Conservation (phyloP, 1,284 basidiomycete species). For the Trichosporon faecale region DNA sequence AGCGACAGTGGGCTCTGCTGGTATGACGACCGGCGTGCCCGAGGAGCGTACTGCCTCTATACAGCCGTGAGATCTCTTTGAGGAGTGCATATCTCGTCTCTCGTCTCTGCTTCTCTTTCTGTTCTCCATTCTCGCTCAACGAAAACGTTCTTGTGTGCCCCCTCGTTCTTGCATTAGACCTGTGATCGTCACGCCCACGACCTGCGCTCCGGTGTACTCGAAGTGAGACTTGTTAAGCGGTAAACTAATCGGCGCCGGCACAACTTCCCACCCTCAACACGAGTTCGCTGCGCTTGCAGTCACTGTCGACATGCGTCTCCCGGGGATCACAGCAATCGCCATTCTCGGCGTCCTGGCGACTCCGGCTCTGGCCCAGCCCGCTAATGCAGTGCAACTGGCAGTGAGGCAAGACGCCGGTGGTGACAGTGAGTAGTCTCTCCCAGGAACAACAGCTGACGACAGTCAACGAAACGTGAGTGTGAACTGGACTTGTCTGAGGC, state of each 20-base stretch:
- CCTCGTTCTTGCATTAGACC: too few relatives aligned
- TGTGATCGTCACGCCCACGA: not conserved
- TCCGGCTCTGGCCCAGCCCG: not conserved
- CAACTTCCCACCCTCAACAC: not conserved
- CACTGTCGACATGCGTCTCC: not conserved
- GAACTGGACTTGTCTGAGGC: not conserved
- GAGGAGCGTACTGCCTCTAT: not conserved
- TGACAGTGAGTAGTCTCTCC: not conserved
- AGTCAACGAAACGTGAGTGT: not conserved
- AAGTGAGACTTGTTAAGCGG: not conserved
- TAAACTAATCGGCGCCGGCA: not conserved
- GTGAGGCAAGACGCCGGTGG: not conserved
- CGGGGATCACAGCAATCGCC: not conserved
- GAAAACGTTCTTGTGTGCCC: too few relatives aligned
- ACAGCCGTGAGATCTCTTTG: not conserved
- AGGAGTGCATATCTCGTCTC: not conserved
- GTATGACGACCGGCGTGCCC: not conserved
- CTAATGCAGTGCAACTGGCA: not conserved
- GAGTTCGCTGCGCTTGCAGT: not conserved
- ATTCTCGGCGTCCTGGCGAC: not conserved
- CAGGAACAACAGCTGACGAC: not conserved
- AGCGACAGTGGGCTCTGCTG: not conserved
- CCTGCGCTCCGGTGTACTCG: not conserved
- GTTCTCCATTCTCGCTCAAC: too few relatives aligned
- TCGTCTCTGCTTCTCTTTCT: not conserved